These are phyloP conservation scores for Haplographium delicatum DNA, from an alignment of 495 filamentous ascomycete species.

Conservation along the genomic window DNA sequence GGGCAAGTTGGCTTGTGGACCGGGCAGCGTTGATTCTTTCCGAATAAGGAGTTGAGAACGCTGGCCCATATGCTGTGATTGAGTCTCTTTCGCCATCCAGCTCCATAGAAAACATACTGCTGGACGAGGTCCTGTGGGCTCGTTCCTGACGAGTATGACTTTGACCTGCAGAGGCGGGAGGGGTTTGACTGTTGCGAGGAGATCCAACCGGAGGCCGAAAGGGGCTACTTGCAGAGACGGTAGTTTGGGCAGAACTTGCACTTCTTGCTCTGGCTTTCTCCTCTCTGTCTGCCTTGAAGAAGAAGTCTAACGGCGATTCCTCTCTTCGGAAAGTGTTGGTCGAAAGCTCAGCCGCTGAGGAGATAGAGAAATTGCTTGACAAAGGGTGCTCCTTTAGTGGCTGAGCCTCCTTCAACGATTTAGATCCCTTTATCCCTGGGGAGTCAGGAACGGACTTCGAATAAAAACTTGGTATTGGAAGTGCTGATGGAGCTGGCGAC, in stretches of 20 bases:
- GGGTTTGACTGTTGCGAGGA: slow-evolving; percentile 25
- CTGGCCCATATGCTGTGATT: slow-evolving; percentile 48
- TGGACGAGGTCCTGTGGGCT: slow-evolving; percentile 33
- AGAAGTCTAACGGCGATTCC: slow-evolving; percentile 77
- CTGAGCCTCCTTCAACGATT: slow-evolving; percentile 19
- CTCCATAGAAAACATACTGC: slow-evolving; percentile 61
- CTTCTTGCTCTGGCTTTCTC: slow-evolving; percentile 58
- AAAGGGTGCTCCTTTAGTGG: slow-evolving; percentile 32
- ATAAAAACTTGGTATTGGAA: slow-evolving; percentile 89
- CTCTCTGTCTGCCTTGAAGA: slow-evolving; percentile 81
- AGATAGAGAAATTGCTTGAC: slow-evolving; percentile 34
- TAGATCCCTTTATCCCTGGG: slow-evolving; percentile 34
- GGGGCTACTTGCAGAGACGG: slow-evolving; percentile 21
- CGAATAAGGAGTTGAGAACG: slow-evolving; percentile 63
- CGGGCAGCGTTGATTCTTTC: slow-evolving; percentile 58
- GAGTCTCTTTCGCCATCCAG: slow-evolving; percentile 49
- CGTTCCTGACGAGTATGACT: slow-evolving; percentile 30
- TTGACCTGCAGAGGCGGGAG: slow-evolving; percentile 22
- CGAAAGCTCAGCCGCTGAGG: slow-evolving; percentile 19
- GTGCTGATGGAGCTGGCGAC: slow-evolving; percentile 85
- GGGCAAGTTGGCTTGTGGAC: neutral
- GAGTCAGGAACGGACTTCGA: slow-evolving; percentile 72
- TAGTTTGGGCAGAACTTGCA: slow-evolving; percentile 32
- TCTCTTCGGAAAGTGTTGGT: slow-evolving; percentile 34
- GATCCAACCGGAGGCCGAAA: slow-evolving; percentile 32